phyloP scores from a whole-genome alignment of 2,329 filamentous ascomycete genomes.

The Colletotrichum theobromicola region DNA sequence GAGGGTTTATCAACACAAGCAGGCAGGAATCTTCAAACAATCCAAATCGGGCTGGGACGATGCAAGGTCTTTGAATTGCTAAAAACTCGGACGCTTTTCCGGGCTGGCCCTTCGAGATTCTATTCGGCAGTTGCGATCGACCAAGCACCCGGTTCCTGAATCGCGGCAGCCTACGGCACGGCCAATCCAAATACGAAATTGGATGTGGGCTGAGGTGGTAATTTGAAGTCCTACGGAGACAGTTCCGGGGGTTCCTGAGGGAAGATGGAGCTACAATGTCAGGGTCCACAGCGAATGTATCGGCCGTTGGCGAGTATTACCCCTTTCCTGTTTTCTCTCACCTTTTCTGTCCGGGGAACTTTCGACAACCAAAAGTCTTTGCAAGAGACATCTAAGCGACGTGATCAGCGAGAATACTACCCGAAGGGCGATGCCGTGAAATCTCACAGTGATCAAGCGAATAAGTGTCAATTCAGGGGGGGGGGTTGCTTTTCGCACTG shows the following conservation, averaged over 20 bases:
- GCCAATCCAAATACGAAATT: background rate
- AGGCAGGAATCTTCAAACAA: background rate
- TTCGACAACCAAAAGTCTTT: background rate
- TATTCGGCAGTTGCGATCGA: background rate
- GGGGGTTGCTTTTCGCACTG: background rate
- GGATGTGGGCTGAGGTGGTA: constrained; percentile 3
- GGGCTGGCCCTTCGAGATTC: background rate
- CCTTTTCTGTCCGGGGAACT: background rate
- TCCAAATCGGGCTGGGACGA: background rate
- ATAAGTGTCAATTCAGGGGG: background rate
- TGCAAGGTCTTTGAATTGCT: background rate
- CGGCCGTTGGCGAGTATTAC: background rate
- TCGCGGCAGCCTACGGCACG: background rate
- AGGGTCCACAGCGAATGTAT: background rate
- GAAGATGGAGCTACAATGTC: background rate
- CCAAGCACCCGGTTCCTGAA: background rate
- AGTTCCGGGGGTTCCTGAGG: background rate
- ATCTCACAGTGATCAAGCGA: background rate
- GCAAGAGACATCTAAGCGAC: background rate
- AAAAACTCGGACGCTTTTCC: background rate
- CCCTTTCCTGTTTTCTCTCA: background rate
- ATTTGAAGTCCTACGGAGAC: background rate
- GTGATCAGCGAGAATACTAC: background rate
- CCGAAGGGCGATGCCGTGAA: background rate
- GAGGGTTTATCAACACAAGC: background rate